A percentile compares a stretch with the other conserved stretches of the same genome.
Conservation (phyloP, 352 stramenopile species). For the Pythium pyrilobum region DNA sequence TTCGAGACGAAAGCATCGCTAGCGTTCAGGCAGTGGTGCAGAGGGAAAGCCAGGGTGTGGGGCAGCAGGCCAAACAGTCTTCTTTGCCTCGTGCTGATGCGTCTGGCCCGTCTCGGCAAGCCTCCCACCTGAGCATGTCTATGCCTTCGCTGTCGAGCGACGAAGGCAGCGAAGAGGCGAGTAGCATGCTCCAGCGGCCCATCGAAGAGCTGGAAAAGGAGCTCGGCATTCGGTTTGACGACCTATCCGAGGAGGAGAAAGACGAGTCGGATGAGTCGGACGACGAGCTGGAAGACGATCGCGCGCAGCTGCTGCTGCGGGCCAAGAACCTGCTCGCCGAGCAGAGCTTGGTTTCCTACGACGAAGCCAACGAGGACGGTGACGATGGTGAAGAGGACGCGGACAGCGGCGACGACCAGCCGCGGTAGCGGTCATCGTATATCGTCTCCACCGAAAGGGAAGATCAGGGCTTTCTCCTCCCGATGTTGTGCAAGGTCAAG, state of each 20-base stretch:
- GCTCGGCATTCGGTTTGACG: constrained; percentile 60
- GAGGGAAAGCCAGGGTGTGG: too few relatives aligned
- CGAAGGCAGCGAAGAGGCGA: constrained; percentile 21
- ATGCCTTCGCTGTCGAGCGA: constrained; percentile 12
- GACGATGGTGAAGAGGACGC: not conserved
- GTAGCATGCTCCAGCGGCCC: constrained; percentile 43
- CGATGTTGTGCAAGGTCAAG: too few relatives aligned
- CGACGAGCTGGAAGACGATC: constrained; percentile 25
- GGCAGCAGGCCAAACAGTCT: too few relatives aligned
- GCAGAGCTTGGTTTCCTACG: constrained; percentile 20
- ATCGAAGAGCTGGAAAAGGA: constrained; percentile 70
- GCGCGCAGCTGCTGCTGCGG: constrained; percentile 11
- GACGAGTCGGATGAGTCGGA: constrained; percentile 29
- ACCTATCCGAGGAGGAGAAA: constrained; percentile 56
- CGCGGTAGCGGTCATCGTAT: not conserved
- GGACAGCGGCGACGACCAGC: not conserved
- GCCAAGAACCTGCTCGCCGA: constrained; percentile 20
- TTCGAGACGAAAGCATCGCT: constrained; percentile 5
- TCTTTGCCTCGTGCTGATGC: too few relatives aligned
- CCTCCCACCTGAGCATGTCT: not conserved
- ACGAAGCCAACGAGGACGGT: constrained; percentile 11
- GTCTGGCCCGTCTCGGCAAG: too few relatives aligned
- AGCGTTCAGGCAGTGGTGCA: too few relatives aligned
- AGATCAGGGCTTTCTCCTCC: too few relatives aligned
- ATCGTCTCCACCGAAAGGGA: not conserved